Evolutionary conservation across 164 flowering plant species (phyloP).

Genomic region (Stephania japonica): DNA sequence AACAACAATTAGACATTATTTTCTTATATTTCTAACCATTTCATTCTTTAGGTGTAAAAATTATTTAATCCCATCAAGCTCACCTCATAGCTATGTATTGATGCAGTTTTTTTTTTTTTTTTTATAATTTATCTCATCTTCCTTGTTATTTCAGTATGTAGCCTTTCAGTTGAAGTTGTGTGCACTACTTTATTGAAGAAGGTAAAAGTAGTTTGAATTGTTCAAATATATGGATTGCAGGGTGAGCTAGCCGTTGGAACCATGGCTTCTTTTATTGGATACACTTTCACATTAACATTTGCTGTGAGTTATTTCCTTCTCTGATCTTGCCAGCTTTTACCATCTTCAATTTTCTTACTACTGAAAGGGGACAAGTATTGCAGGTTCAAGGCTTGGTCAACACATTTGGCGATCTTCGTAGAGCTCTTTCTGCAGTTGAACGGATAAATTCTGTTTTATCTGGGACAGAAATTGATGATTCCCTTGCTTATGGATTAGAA

Average conservation of each 20-base stretch:
- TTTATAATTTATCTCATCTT: not conserved
- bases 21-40: not conserved
- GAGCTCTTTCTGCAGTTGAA: constrained; percentile 79
- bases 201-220: constrained; percentile 5
- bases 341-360: constrained; percentile 5
- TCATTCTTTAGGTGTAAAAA: not conserved
- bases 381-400: constrained; percentile 98
- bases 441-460: constrained; percentile 82
- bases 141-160: not conserved
- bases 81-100: not conserved
- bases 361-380: constrained; percentile 15
- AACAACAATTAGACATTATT: not conserved
- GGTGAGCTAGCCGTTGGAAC: constrained; percentile 88
- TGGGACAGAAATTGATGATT: constrained; percentile 71
- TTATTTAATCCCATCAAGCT: not conserved
- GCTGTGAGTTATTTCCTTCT: constrained; percentile 60
- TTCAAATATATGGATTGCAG: constrained; percentile 35
- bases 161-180: not conserved
- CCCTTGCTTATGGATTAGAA: constrained; percentile 85
- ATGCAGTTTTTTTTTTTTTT: not conserved
- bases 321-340: not conserved
- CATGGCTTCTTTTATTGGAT: constrained; percentile 92
- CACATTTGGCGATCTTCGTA: constrained; percentile 94
- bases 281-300: constrained; percentile 92
- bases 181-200: not conserved